Conservation (phyloP, 176 grass and related monocot species). For the Bothriochloa decipiens region DNA sequence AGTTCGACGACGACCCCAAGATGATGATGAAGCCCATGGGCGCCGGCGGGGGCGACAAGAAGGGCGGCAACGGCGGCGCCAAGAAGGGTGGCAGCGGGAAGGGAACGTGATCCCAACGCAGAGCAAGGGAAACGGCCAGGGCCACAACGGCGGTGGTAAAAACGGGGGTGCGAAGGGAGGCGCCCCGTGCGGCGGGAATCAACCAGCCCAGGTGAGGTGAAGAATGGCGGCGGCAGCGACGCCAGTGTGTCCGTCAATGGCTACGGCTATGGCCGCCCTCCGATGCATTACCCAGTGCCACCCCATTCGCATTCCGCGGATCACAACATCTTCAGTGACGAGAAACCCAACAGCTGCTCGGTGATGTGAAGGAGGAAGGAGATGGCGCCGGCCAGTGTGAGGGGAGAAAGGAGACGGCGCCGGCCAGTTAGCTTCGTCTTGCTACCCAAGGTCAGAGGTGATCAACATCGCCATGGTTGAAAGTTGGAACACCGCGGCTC, state of each 20-base stretch:
- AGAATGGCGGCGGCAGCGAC: constrained; percentile 27
- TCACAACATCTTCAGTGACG: constrained; percentile 75
- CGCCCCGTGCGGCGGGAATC: neutral
- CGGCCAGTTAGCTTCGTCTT: no score
- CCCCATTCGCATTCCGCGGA: constrained; percentile 41
- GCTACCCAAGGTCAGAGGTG: neutral
- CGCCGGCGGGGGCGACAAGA: constrained; percentile 18
- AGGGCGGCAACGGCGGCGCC: constrained; percentile 45
- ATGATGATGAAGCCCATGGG: constrained; percentile 57
- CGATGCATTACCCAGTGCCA: constrained; percentile 44
- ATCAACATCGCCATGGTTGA: neutral
- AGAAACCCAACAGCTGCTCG: constrained; percentile 73
- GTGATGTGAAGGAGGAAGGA: constrained; percentile 54
- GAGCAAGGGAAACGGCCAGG: constrained; percentile 40
- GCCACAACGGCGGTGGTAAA: constrained; percentile 37
- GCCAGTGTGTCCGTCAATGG: constrained; percentile 43
- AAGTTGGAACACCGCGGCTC: neutral
- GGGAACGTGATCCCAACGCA: constrained; percentile 44
- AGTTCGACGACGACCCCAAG: constrained; percentile 59
- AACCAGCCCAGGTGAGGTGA: constrained; percentile 16
- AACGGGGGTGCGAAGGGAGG: neutral
- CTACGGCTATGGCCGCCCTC: constrained; percentile 56
- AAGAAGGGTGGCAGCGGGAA: constrained; percentile 47
- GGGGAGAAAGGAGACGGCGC: no score
- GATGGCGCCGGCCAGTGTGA: no score